Evolutionary conservation across 1,284 basidiomycete genomes (phyloP), one percentile per base, ranked within the genome.

Genomic region (Mycena sp.): DNA sequence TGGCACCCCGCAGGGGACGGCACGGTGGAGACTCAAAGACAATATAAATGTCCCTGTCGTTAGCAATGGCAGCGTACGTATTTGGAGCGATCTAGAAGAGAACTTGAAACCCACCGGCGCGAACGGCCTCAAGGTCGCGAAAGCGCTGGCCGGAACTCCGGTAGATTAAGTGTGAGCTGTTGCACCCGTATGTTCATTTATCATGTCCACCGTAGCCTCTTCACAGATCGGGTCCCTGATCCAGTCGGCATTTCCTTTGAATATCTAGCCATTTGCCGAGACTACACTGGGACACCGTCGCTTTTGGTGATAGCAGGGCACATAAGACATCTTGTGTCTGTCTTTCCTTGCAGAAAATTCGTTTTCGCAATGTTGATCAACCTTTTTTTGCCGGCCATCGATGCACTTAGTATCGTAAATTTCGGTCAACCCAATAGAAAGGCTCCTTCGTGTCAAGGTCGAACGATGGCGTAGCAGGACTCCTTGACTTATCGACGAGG

Each of bases 101-200:
- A 94, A 94, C 76, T 77, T 86, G 62, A 76, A 79, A 10, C 80
- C 81, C 57, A 93, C 93, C 2, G 83, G 86, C n/a, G 91, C 92
- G 55, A 88, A 92, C 76, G 93, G 93, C 10, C 79, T 91, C 71
- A 95, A 95, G 93, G 90, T 94, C 3, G 93, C 91, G 10, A 93
- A 95, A 78, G 86, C 87, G 22, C 79, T 95, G 46, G 81, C 94
- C 9, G 88, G 86, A 37, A 92, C 93, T 79, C 92, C 93, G 86
- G 92, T 93, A 54, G 71, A 5, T 34, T 34, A 5, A 5, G 86
- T 75, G 60, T 52, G 50, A 65, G 50, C 48, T 25, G 71, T 66
- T 56, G 34, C 30, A 39, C 60, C 41, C 38, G 20, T 22, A 38
- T 57, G 20, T n/a, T 60, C 65, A 50, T 69, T 67, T 60, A 70